These are phyloP conservation scores for Pythium rhizo-oryzae DNA, from an alignment of 352 stramenopile species.

Conservation along the genomic window DNA sequence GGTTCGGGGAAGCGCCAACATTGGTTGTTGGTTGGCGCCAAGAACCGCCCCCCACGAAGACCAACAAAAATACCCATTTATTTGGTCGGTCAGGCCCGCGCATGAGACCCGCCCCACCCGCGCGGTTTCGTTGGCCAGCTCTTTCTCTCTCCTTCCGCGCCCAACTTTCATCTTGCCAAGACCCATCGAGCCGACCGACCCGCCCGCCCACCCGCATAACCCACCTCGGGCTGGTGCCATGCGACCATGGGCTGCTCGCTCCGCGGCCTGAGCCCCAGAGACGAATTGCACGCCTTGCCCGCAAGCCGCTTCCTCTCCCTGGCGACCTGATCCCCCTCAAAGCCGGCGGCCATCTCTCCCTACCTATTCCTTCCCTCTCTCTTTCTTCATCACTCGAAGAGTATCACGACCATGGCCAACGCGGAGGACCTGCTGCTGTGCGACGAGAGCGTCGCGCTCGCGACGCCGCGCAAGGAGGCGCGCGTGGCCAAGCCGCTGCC, in stretches of 20 bases:
- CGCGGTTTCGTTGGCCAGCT: background rate
- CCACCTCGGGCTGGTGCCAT: too few relatives aligned
- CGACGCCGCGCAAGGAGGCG: slow-evolving; percentile 24
- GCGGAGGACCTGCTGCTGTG: slow-evolving; percentile 27
- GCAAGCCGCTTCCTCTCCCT: slow-evolving; percentile 1
- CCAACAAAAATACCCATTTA: background rate
- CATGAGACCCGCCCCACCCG: background rate
- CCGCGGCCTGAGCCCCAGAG: slow-evolving; percentile 7
- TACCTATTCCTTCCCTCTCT: background rate
- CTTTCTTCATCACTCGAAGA: background rate
- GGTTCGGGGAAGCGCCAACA: slow-evolving; percentile 14
- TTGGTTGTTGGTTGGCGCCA: background rate
- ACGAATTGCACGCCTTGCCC: slow-evolving; percentile 17
- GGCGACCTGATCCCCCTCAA: background rate
- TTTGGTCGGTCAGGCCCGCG: too few relatives aligned
- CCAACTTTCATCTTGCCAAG: background rate
- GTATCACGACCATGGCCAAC: slow-evolving; percentile 7
- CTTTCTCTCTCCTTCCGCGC: background rate
- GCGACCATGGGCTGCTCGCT: background rate
- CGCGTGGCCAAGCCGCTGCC: slow-evolving; percentile 1
- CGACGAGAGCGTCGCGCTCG: slow-evolving; percentile 26
- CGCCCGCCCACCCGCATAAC: slow-evolving; percentile 6
- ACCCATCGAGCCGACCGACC: slow-evolving; percentile 8
- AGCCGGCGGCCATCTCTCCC: background rate
- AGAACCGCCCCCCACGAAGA: background rate